Evolutionary conservation across 78 protist genomes (phyloP), one percentile per base, ranked within the genome.

Genomic region (Dictyostelium capitatum): DNA sequence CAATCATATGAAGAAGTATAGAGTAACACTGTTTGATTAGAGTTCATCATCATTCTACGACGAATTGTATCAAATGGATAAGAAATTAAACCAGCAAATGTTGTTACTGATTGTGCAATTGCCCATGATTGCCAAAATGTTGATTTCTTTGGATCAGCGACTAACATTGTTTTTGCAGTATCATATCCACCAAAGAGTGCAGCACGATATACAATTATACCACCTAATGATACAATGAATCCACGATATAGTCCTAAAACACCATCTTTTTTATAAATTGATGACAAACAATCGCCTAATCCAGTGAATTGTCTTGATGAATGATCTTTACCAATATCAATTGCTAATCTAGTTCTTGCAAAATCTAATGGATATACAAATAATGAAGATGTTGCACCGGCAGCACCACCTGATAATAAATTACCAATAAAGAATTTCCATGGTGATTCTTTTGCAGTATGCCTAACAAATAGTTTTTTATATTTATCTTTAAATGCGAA

Each of bases 311-410:
- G 96, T 28, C 99, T 96, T 51, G n/a, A 8, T 54, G 51, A 53
- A 53, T 82, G 89, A 59, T 72, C 89, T 59, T 59, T 59, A 7
- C 37, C 20, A 7, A 59, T 15, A 75, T 98, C 99, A 51, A 25
- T n/a, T 65, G 97, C 98, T 15, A 98, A 96, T 59, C 98, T 97
- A 28, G 99, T 98, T 43, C 99, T 98, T 54, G 98, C 99, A 79
- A 80, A 98, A 94, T 98, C 99, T n/a, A 98, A 95, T 23, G 99
- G 90, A 96, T 98, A 98, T 48, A 98, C 98, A 72, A 98, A 78
- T 80, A 70, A 15, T 41, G 97, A 95, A 41, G 99, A 97, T 37
- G 69, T 19, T 15, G 19, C 56, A 51, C 56, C 56, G 7, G 99
- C 99, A 9, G 69, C 59, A 48, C 99, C 98, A 7, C 99, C 99